Percentiles rank a stretch among this genome's conserved stretches.
Conservation (phyloP, 169 alveolate genomes). For the Plasmodium yoelii region DNA sequence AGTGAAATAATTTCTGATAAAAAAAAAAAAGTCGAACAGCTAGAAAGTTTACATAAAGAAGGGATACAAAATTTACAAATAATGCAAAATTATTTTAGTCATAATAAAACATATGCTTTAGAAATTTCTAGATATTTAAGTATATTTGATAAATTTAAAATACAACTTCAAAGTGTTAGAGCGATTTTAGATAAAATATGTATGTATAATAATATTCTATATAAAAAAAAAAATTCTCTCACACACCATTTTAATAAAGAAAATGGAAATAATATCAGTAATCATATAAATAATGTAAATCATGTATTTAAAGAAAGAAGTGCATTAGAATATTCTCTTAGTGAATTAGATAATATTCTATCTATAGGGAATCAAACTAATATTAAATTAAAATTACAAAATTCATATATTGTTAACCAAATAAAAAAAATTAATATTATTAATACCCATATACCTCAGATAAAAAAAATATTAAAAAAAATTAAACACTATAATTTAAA, state of each 20-base stretch:
- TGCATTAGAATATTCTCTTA: slow-evolving; percentile 54
- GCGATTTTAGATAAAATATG: slow-evolving; percentile 39
- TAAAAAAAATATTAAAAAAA: slow-evolving; percentile 61
- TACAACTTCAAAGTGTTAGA: slow-evolving; percentile 47
- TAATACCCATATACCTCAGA: slow-evolving; percentile 46
- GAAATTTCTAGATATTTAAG: slow-evolving; percentile 69
- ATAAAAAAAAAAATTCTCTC: neutral
- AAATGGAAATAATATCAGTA: neutral
- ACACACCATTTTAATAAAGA: slow-evolving; percentile 5
- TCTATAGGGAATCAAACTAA: slow-evolving; percentile 36
- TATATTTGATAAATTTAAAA: slow-evolving; percentile 71
- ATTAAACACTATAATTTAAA: slow-evolving; percentile 39
- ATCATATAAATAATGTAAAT: neutral
- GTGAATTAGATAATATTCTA: slow-evolving; percentile 51
- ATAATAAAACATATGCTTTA: slow-evolving; percentile 44
- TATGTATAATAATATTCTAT: slow-evolving; percentile 13
- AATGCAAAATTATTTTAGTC: slow-evolving; percentile 57
- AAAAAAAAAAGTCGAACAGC: slow-evolving; percentile 49
- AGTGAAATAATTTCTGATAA: slow-evolving; percentile 25
- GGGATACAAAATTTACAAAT: slow-evolving; percentile 49
- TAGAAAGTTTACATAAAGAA: slow-evolving; percentile 52
- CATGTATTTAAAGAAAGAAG: slow-evolving; percentile 65
- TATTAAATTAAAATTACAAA: slow-evolving; percentile 34
- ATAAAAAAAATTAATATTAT: slow-evolving; percentile 33
- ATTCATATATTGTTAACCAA: slow-evolving; percentile 39